A percentile compares a stretch with the other conserved stretches of the same genome.
Conservation (phyloP, 148 eudicot genomes). For the Camellia japonica region DNA sequence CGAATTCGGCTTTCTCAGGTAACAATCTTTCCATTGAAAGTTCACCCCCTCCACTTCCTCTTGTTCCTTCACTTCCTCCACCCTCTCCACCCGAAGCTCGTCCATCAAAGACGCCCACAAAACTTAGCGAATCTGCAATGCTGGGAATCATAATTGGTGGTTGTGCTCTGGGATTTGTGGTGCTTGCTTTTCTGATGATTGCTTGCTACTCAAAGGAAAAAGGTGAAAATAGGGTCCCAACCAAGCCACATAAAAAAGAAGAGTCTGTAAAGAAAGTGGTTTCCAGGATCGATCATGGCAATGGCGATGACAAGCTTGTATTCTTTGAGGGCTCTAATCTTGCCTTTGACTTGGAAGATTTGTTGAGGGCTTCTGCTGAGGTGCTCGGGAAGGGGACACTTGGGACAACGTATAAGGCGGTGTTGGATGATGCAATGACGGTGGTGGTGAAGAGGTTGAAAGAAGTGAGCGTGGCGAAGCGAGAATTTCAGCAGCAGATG, state of each 20-base stretch:
- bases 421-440: constrained; percentile 55
- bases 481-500: constrained; percentile 78
- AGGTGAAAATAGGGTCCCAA: neutral
- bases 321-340: constrained; percentile 57
- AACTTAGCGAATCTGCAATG: constrained; percentile 44
- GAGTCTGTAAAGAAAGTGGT: constrained; percentile 22
- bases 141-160: constrained; percentile 53
- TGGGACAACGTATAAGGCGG: constrained; percentile 74
- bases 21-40: constrained; percentile 40
- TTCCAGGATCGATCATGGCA: constrained; percentile 34
- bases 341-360: constrained; percentile 69
- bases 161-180: constrained; percentile 38
- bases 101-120: constrained; percentile 26
- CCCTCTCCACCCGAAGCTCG: constrained; percentile 21
- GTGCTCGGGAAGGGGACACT: constrained; percentile 73
- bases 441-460: constrained; percentile 70
- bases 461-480: constrained; percentile 48
- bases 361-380: constrained; percentile 77
- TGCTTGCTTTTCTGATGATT: constrained; percentile 38
- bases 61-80: constrained; percentile 31
- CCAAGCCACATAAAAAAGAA: constrained; percentile 23
- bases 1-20: constrained; percentile 49
- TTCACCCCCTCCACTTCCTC: constrained; percentile 32
- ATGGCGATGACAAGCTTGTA: constrained; percentile 41
- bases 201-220: constrained; percentile 33